Base-by-base conservation (phyloP, 768 basidiomycete species). In the Lyophyllum semitale region DNA sequence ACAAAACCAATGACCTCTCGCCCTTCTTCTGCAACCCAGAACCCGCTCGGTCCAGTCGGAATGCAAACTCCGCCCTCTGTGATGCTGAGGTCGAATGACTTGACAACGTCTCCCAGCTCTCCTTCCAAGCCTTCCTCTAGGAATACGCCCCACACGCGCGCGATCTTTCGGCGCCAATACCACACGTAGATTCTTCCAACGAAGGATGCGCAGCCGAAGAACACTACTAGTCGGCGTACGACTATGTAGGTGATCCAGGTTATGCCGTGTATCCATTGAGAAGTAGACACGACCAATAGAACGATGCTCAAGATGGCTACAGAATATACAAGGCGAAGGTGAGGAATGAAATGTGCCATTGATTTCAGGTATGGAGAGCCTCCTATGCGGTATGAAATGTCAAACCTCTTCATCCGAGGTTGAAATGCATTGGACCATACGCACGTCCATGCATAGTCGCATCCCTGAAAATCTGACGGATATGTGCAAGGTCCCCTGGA, bases 21-120 rank as follows among this genome's bases (percentile, higher is more conserved):
- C 8, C n/a, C 45, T 1, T 50, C 46, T 22, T 60, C 56, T 43
- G 61, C 61, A 13, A 63, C 54, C 61, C 61, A 63, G 40, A 60
- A 63, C 13, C 45, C 51, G 8, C 56, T 40, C 2, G 44, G 48
- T 13, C 59, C 54, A 9, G 20, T 53, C 17, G 61, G 40, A 20
- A 44, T 23, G 37, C 53, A 57, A 7, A 26, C 6, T 9, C 53
- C 57, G 13, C 40, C 54, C 17, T 48, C 40, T 0, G 35, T 46
- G 22, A 55, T 25, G 13, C 23, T 33, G 8, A 63, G 44, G 7
- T 51, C 26, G 38, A 38, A 63, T 5, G 29, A 46, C n/a, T 29
- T 42, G 41, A 58, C 38, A 13, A 60, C 8, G 29, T 63, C 55
- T 5, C 29, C 25, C 11, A 63, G 45, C n/a, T 62, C 61, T 22